Base-by-base conservation (phyloP, 768 basidiomycete genomes). In the Melanogaster broomeanus region DNA sequence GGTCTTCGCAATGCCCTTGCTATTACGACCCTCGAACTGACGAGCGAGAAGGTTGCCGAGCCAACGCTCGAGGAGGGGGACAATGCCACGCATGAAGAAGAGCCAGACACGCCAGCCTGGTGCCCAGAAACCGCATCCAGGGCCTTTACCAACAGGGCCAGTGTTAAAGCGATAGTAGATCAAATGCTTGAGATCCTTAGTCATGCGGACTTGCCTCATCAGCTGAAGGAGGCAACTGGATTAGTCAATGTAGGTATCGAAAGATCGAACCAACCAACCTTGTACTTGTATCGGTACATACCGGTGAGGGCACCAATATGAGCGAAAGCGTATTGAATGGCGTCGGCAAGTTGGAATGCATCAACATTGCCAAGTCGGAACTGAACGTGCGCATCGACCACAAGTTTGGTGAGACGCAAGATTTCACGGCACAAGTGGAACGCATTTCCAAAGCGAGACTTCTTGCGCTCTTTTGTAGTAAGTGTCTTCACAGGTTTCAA, bases 241-340 rank as follows among this genome's bases (percentile, higher is more conserved):
- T 53, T 18, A 53, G 56, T 48, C 51, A 53, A 51, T 21, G 31
- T 35, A 33, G 19, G 28, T 25, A 19, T 21, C 27, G n/a, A 25
- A 27, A 12, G 11, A 37, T 43, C 28, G 16, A 34, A 22, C 22
- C 22, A 34, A 65, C 77, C 10, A 53, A 87, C 88, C 83, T 98
- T 98, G 79, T 99, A 99, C 78, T 98, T 98, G 79, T 98, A 98
- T 25, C 96, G 87, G 74, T 99, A 99, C 97, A 99, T 99, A 61
- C 97, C 97, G 4, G 97, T 99, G 59, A 99, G 75, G 24, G 97
- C 96, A 64, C 97, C 97, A 51, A 99, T 93, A 64, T 99, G 97
- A 2, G 83, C 89, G 62, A 98, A 98, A 63, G 93, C 96, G 70
- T 98, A 99, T 69, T 99, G 97, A 21, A 99, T 77, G 1, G 97